These are phyloP conservation scores for Aspergillus niger DNA, from an alignment of 2,329 filamentous ascomycete species.

Conservation along the genomic window DNA sequence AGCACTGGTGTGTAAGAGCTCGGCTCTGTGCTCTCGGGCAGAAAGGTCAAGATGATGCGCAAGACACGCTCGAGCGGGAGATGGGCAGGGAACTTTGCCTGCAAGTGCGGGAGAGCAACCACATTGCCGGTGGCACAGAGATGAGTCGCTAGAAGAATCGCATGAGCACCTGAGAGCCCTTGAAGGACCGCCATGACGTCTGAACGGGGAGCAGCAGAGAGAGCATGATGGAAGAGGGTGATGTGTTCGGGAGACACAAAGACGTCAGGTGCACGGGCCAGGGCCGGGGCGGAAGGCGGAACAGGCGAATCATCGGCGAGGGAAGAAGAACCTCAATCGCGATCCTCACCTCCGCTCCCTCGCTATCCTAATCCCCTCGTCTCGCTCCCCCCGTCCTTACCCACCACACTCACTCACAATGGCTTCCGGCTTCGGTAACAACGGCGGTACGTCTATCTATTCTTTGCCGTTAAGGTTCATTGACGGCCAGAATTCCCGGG, in stretches of 20 bases:
- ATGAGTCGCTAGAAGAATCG: slow-evolving; percentile 60
- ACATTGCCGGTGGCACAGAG: slow-evolving; percentile 59
- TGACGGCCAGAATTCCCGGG: slow-evolving; percentile 15
- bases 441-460: slow-evolving; percentile 47
- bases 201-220: slow-evolving; percentile 5
- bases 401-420: slow-evolving; percentile 38
- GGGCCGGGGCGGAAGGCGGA: slow-evolving; percentile 23
- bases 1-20: slow-evolving; percentile 52
- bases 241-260: slow-evolving; percentile 28
- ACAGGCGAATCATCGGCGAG: slow-evolving; percentile 28
- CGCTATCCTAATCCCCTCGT: slow-evolving; percentile 20
- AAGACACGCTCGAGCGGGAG: slow-evolving; percentile 57
- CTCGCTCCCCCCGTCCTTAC: slow-evolving; percentile 23
- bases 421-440: slow-evolving; percentile 58
- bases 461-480: slow-evolving; percentile 4
- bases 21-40: slow-evolving; percentile 61
- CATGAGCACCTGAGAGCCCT: slow-evolving; percentile 57
- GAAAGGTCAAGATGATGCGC: slow-evolving; percentile 62
- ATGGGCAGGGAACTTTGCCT: slow-evolving; percentile 49
- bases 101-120: slow-evolving; percentile 53
- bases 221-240: slow-evolving; percentile 23
- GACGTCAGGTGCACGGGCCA: slow-evolving; percentile 25
- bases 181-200: slow-evolving; percentile 40
- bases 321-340: slow-evolving; percentile 34
- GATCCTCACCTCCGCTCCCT: slow-evolving; percentile 28